Evolutionary conservation across 2,329 filamentous ascomycete genomes (phyloP).

Genomic region (Lachnellula arida): DNA sequence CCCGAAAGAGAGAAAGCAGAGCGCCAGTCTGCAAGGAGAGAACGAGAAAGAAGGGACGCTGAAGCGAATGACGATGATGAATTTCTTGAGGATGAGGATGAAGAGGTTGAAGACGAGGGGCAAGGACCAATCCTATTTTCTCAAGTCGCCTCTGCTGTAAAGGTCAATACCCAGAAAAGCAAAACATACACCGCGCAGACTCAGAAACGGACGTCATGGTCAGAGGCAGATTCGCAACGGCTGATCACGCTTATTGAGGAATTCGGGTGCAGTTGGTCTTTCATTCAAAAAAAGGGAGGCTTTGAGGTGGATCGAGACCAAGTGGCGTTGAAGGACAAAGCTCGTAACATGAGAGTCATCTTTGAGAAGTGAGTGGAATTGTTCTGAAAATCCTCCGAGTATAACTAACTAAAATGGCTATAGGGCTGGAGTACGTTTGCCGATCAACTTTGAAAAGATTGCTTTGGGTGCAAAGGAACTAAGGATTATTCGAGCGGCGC

Average conservation of each 20-base stretch:
- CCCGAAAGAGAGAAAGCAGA: background rate
- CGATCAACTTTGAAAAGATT: conserved; percentile 40
- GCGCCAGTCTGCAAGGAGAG: conserved; percentile 16
- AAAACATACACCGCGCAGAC: background rate
- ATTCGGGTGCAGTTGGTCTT: conserved; percentile 42
- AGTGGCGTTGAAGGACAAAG: conserved; percentile 51
- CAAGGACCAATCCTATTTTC: conserved; percentile 1
- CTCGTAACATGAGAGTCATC: conserved; percentile 47
- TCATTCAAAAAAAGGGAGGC: conserved; percentile 37
- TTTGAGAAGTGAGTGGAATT: conserved; percentile 37
- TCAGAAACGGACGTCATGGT: conserved; percentile 32
- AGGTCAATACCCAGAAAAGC: background rate
- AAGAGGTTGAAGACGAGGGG: conserved; percentile 2
- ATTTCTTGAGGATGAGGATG: conserved; percentile 5
- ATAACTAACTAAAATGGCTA: background rate
- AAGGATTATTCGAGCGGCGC: conserved; percentile 26
- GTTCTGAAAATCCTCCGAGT: background rate
- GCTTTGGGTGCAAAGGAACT: conserved; percentile 38
- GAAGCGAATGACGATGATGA: conserved; percentile 2
- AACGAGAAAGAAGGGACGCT: background rate
- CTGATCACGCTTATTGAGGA: conserved; percentile 46
- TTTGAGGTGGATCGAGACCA: conserved; percentile 36
- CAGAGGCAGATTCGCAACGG: conserved; percentile 35
- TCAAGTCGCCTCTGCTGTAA: conserved; percentile 8
- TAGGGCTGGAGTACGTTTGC: conserved; percentile 29